Conservation (phyloP, 2,329 filamentous ascomycete species). For the Aspergillus versicolor region DNA sequence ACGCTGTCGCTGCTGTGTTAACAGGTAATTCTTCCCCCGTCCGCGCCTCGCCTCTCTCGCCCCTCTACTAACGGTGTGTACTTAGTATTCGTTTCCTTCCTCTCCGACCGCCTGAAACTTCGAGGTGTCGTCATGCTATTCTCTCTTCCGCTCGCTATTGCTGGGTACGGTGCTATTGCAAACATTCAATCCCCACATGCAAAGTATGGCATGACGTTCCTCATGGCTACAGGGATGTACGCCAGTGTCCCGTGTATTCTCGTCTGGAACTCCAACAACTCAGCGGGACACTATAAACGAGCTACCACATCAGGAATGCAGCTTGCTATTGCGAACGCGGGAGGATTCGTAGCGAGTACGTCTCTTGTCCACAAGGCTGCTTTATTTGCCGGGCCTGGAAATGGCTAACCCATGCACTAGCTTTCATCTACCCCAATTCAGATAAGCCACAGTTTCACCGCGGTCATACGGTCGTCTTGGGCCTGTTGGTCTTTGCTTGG, state of each 20-base stretch:
- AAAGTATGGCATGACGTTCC: slow-evolving; percentile 66
- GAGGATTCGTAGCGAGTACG: slow-evolving; percentile 64
- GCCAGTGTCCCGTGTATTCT: slow-evolving; percentile 62
- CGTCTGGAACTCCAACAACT: slow-evolving; percentile 68
- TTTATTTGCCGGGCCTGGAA: slow-evolving; percentile 1
- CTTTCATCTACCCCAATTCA: slow-evolving; percentile 60
- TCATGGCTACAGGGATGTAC: slow-evolving; percentile 67
- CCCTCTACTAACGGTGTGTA: neutral
- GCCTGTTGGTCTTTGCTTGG: slow-evolving; percentile 63
- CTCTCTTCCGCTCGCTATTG: slow-evolving; percentile 63
- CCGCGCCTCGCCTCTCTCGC: slow-evolving; percentile 7
- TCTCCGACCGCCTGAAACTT: slow-evolving; percentile 61
- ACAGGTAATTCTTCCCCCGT: slow-evolving; percentile 41
- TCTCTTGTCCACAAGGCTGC: neutral
- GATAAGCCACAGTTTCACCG: slow-evolving; percentile 60
- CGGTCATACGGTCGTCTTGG: slow-evolving; percentile 62
- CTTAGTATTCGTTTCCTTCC: slow-evolving; percentile 44
- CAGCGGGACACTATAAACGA: slow-evolving; percentile 67
- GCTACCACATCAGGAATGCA: slow-evolving; percentile 67
- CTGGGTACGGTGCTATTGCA: slow-evolving; percentile 64
- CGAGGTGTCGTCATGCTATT: slow-evolving; percentile 63
- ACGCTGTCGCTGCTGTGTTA: slow-evolving; percentile 59
- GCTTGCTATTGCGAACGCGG: slow-evolving; percentile 65
- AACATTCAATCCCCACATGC: slow-evolving; percentile 52
- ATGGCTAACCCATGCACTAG: slow-evolving; percentile 26